Evolutionary conservation across 768 basidiomycete genomes (phyloP).

Genomic region (Mycena latifolia): DNA sequence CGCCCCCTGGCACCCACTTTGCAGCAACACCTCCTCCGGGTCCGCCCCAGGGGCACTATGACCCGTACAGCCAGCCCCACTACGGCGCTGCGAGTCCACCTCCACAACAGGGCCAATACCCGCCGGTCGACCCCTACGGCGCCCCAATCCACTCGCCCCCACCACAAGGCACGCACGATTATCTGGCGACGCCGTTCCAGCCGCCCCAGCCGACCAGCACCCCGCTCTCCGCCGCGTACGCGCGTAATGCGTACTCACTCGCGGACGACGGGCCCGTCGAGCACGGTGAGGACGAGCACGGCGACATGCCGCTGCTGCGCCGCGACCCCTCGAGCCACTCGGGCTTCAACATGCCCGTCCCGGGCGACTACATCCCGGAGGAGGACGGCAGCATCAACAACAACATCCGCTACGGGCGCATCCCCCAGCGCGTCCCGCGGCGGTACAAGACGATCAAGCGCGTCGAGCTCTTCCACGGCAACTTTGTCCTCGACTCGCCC

Average conservation of each 20-base stretch:
- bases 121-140: constrained; percentile 39
- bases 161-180: constrained; percentile 42
- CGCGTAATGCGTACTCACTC: constrained; percentile 50
- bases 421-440: constrained; percentile 91
- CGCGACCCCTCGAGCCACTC: constrained; percentile 53
- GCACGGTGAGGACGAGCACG: constrained; percentile 60
- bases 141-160: constrained; percentile 43
- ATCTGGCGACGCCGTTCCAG: constrained; percentile 38
- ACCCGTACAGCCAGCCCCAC: constrained; percentile 55
- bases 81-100: constrained; percentile 42
- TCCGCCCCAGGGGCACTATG: constrained; percentile 27
- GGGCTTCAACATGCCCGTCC: constrained; percentile 51
- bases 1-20: constrained; percentile 34
- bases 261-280: constrained; percentile 54
- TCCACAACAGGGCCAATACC: constrained; percentile 40
- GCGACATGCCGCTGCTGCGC: constrained; percentile 76
- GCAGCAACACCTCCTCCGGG: not conserved
- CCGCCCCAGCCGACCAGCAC: constrained; percentile 42
- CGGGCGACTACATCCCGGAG: constrained; percentile 55
- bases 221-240: constrained; percentile 37
- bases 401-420: constrained; percentile 89
- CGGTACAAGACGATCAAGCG: constrained; percentile 95
- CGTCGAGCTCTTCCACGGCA: constrained; percentile 94
- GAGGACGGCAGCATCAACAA: constrained; percentile 49
- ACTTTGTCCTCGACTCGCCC: constrained; percentile 90